Evolutionary conservation across 352 stramenopile species (phyloP).

Genomic region (Phytopythium kandeliae): DNA sequence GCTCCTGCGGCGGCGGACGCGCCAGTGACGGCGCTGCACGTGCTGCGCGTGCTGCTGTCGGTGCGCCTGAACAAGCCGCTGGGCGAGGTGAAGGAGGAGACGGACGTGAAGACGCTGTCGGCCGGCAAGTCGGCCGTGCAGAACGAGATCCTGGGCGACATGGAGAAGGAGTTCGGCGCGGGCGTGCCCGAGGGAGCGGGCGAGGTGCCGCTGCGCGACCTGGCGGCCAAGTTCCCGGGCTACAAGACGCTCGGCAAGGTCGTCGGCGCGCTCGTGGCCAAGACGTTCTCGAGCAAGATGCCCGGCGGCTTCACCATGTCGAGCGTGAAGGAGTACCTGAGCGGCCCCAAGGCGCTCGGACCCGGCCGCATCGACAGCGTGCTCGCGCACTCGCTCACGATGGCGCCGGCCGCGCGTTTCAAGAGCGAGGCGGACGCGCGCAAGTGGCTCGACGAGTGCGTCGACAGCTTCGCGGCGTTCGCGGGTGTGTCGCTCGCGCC

Average conservation of each 20-base stretch:
- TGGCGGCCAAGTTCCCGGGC: conserved; percentile 54
- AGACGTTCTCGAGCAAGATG: conserved; percentile 80
- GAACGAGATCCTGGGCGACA: conserved; percentile 86
- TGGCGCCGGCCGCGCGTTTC: conserved; percentile 52
- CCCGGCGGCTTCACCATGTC: conserved; percentile 81
- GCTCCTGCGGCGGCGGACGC: conserved; percentile 38
- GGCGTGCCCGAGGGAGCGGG: conserved; percentile 61
- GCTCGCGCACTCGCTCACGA: conserved; percentile 56
- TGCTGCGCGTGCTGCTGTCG: conserved; percentile 71
- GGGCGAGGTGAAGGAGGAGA: conserved; percentile 58
- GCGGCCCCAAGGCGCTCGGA: conserved; percentile 47
- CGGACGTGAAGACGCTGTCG: conserved; percentile 74
- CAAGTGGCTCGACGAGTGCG: conserved; percentile 75
- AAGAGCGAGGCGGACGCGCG: conserved; percentile 69
- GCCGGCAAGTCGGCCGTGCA: conserved; percentile 83
- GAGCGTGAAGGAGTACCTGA: conserved; percentile 69
- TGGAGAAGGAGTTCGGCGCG: conserved; percentile 83
- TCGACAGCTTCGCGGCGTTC: conserved; percentile 67
- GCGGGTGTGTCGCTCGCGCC: conserved; percentile 59
- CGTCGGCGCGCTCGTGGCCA: conserved; percentile 49
- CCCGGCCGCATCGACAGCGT: conserved; percentile 74
- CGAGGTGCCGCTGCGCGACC: conserved; percentile 67
- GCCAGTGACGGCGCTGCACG: conserved; percentile 55
- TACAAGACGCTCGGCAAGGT: conserved; percentile 78
- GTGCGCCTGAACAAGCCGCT: conserved; percentile 73